These are phyloP conservation scores for Pseudogymnoascus sp. DNA, from an alignment of 2,329 filamentous ascomycete genomes.

Conservation along the genomic window DNA sequence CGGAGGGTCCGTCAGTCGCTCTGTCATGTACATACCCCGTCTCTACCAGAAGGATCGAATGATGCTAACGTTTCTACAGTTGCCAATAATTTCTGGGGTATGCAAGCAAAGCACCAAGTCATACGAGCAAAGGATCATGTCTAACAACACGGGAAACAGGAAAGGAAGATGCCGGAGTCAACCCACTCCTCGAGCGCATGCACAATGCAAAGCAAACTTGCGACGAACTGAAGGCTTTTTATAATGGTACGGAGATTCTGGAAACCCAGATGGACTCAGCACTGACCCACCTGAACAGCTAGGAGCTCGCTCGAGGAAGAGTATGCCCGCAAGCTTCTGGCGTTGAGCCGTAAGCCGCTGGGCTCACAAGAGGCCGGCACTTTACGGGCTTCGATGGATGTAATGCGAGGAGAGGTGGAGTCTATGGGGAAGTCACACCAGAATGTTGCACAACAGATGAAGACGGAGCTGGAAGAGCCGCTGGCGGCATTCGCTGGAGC, in stretches of 20 bases:
- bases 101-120: neutral
- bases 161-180: slow-evolving; percentile 94
- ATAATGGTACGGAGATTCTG: slow-evolving; percentile 51
- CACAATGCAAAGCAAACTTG: slow-evolving; percentile 86
- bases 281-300: slow-evolving; percentile 39
- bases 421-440: slow-evolving; percentile 91
- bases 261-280: neutral
- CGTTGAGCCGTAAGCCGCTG: slow-evolving; percentile 77
- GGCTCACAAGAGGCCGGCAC: slow-evolving; percentile 83
- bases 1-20: slow-evolving; percentile 29
- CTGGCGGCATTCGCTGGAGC: slow-evolving; percentile 83
- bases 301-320: slow-evolving; percentile 94
- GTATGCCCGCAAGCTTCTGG: slow-evolving; percentile 81
- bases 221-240: slow-evolving; percentile 90
- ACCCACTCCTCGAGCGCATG: slow-evolving; percentile 88
- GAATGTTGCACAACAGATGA: slow-evolving; percentile 87
- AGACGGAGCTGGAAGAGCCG: slow-evolving; percentile 88
- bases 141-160: slow-evolving; percentile 29
- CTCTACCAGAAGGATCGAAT: neutral
- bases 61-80: slow-evolving; percentile 47
- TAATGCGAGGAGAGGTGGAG: slow-evolving; percentile 81
- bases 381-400: slow-evolving; percentile 75
- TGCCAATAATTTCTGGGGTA: slow-evolving; percentile 96
- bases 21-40: slow-evolving; percentile 26
- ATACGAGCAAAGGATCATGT: neutral